Evolutionary conservation across 805 yeast species (phyloP).

Genomic region (Wickerhamomyces queroliae): DNA sequence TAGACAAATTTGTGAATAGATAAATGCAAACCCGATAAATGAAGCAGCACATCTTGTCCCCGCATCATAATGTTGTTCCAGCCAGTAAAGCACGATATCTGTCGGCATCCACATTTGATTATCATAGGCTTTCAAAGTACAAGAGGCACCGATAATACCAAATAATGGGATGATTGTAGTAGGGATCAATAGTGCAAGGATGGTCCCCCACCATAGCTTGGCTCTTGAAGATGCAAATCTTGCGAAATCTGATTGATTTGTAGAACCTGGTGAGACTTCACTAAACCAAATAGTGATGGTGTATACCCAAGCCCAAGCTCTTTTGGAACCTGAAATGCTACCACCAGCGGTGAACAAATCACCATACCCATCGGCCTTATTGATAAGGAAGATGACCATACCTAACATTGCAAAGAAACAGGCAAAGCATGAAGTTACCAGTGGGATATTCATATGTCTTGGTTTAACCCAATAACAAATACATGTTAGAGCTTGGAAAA

Average conservation of each 20-base stretch:
- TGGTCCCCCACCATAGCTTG: conserved; percentile 17
- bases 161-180: conserved; percentile 37
- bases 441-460: conserved; percentile 18
- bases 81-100: conserved; percentile 25
- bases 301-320: conserved; percentile 28
- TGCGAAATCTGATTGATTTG: conserved; percentile 31
- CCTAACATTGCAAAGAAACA: conserved; percentile 27
- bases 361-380: conserved; percentile 30
- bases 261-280: conserved; percentile 25
- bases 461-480: conserved; percentile 21
- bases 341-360: conserved; percentile 25
- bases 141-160: conserved; percentile 37
- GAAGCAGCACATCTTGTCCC: conserved; percentile 31
- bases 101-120: conserved; percentile 30
- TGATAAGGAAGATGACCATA: conserved; percentile 24
- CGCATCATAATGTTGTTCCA: conserved; percentile 24
- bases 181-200: conserved; percentile 26
- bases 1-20: conserved; percentile 26
- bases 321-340: conserved; percentile 23
- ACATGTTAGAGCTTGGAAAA: conserved; percentile 28
- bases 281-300: conserved; percentile 27
- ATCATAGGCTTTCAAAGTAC: conserved; percentile 30
- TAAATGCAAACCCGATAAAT: conserved; percentile 27
- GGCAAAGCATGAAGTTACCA: conserved; percentile 17
- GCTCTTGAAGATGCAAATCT: conserved; percentile 26